Evolutionary conservation across 345 rosid species (phyloP).

Genomic region (Anastatica hierochuntica): DNA sequence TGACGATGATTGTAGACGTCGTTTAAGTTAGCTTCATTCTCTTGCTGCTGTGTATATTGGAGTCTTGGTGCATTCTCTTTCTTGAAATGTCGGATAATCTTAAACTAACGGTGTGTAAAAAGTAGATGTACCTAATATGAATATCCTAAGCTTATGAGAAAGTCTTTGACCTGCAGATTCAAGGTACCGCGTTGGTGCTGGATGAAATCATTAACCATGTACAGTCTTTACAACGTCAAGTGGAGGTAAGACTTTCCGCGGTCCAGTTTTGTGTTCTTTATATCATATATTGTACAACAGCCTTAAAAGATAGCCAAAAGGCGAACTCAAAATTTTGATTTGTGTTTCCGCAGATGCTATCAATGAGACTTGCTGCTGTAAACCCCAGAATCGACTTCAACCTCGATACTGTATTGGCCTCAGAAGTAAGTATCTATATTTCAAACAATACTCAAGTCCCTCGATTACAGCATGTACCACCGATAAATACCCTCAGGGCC

Average conservation of each 20-base stretch:
- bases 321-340: constrained; percentile 15
- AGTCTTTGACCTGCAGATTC: constrained; percentile 50
- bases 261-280: constrained; percentile 5
- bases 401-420: constrained; percentile 53
- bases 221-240: constrained; percentile 83
- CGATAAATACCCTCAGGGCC: constrained; percentile 23
- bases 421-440: constrained; percentile 55
- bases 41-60: too few relatives aligned
- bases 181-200: constrained; percentile 88
- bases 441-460: too few relatives aligned
- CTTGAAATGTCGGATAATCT: too few relatives aligned
- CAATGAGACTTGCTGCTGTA: constrained; percentile 92
- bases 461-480: too few relatives aligned
- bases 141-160: constrained; percentile 6
- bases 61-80: too few relatives aligned
- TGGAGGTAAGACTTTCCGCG: constrained; percentile 65
- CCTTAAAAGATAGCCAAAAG: neutral
- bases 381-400: constrained; percentile 77
- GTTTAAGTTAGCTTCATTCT: too few relatives aligned
- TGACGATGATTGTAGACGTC: too few relatives aligned
- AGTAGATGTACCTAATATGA: neutral
- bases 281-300: constrained; percentile 11
- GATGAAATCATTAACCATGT: constrained; percentile 98
- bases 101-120: too few relatives aligned
- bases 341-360: constrained; percentile 60